A percentile compares a stretch with the other conserved stretches of the same genome.
Evolutionary conservation across 768 basidiomycete genomes (phyloP).

Genomic region (Naganishia kalamii): DNA sequence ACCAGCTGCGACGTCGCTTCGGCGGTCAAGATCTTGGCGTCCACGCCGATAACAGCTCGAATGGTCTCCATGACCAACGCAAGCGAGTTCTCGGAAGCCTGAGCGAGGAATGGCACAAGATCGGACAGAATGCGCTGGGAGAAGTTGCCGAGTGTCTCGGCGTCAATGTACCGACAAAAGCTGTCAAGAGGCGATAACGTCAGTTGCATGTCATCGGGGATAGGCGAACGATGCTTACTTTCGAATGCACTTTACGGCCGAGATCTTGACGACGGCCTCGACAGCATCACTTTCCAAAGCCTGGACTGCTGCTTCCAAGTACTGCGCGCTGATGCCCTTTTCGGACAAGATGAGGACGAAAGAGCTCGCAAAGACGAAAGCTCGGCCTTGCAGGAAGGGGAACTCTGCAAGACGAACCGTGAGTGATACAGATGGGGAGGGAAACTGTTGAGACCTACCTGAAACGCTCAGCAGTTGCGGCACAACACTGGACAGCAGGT

Average conservation of each 20-base stretch:
- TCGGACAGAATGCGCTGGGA: slow-evolving; percentile 69
- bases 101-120: slow-evolving; percentile 72
- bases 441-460: slow-evolving; percentile 51
- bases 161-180: slow-evolving; percentile 52
- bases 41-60: slow-evolving; percentile 68
- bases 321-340: slow-evolving; percentile 62
- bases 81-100: slow-evolving; percentile 79
- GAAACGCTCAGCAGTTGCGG: slow-evolving; percentile 66
- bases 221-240: slow-evolving; percentile 57
- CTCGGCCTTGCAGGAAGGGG: slow-evolving; percentile 90
- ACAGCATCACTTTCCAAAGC: slow-evolving; percentile 70
- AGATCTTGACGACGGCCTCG: slow-evolving; percentile 82
- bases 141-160: slow-evolving; percentile 58
- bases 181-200: slow-evolving; percentile 30
- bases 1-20: slow-evolving; percentile 65
- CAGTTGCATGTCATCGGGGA: not conserved
- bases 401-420: slow-evolving; percentile 53
- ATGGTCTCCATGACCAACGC: slow-evolving; percentile 81
- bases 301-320: slow-evolving; percentile 76
- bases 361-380: slow-evolving; percentile 89
- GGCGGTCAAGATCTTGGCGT: slow-evolving; percentile 51
- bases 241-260: slow-evolving; percentile 84
- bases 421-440: not conserved
- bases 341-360: slow-evolving; percentile 63
- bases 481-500: slow-evolving; percentile 68